Evolutionary conservation across 202 grass and related monocot genomes (phyloP).

Genomic region (Tripidium arundinaceum): DNA sequence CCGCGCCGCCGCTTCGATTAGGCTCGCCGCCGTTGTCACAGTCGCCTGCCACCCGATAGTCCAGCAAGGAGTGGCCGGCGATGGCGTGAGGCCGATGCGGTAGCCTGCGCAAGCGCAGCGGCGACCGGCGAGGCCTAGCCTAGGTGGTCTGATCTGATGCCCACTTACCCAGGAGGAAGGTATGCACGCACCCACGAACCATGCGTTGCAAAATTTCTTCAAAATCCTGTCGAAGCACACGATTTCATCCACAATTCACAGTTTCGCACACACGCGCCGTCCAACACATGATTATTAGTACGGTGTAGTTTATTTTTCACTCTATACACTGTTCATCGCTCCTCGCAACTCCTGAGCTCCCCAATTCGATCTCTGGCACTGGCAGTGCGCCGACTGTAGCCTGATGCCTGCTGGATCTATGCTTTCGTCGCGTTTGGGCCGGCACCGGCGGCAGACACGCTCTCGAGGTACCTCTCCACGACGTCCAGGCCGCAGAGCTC

Average conservation of each 20-base stretch:
- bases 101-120: too few species aligned
- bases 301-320: not conserved
- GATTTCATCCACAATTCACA: not conserved
- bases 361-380: too few species aligned
- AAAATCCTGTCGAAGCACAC: not conserved
- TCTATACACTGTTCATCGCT: not conserved
- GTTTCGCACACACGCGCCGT: not conserved
- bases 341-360: too few species aligned
- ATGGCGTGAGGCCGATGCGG: too few species aligned
- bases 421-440: not conserved
- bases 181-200: not conserved
- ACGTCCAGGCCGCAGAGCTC: constrained; percentile 64
- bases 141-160: too few species aligned
- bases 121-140: too few species aligned
- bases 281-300: not conserved
- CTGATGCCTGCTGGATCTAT: not conserved
- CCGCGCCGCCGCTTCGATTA: too few species aligned
- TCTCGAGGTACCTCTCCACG: constrained; percentile 54
- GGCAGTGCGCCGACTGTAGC: too few species aligned
- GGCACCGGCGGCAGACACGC: not conserved
- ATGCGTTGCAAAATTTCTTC: not conserved
- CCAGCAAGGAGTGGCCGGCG: too few species aligned
- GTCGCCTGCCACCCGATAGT: too few species aligned
- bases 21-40: too few species aligned
- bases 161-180: too few species aligned